Evolutionary conservation across 2,329 filamentous ascomycete genomes (phyloP).

Genomic region (Cladosporium austrohemisphaericum): DNA sequence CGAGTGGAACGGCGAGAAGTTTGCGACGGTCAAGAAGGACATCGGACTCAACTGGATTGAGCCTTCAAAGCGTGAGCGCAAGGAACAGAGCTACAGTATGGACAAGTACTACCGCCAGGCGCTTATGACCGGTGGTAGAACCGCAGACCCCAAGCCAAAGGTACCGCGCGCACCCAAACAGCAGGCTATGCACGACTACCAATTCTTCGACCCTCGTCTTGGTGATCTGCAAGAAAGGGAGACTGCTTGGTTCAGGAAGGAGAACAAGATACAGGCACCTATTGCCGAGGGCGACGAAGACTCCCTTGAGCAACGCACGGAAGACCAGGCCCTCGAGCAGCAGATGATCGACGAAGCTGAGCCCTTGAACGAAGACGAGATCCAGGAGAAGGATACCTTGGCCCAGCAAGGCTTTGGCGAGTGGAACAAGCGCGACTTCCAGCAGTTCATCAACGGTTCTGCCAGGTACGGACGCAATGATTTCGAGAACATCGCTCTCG

Average conservation of each 20-base stretch:
- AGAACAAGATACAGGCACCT: constrained; percentile 91
- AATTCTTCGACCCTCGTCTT: constrained; percentile 85
- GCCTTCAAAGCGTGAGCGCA: constrained; percentile 94
- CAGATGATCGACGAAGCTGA: constrained; percentile 89
- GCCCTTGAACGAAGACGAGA: constrained; percentile 82
- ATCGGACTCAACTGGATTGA: constrained; percentile 97
- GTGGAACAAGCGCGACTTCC: constrained; percentile 97
- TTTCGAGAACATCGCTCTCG: constrained; percentile 78
- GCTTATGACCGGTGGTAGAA: constrained; percentile 73
- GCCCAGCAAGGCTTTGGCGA: constrained; percentile 82
- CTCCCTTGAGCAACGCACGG: constrained; percentile 79
- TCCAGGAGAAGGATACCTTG: constrained; percentile 77
- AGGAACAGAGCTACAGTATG: constrained; percentile 96
- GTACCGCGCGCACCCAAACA: constrained; percentile 95
- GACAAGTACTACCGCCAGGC: constrained; percentile 97
- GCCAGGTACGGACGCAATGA: constrained; percentile 87
- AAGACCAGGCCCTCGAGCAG: constrained; percentile 82
- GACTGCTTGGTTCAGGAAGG: constrained; percentile 91
- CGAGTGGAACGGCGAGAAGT: constrained; percentile 98
- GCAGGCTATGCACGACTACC: constrained; percentile 87
- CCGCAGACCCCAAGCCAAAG: constrained; percentile 85
- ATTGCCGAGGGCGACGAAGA: constrained; percentile 85
- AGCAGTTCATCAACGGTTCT: constrained; percentile 94
- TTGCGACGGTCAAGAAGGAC: constrained; percentile 77
- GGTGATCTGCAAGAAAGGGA: constrained; percentile 92